Conservation (phyloP, 768 basidiomycete species). For the Lactarius trivialis region DNA sequence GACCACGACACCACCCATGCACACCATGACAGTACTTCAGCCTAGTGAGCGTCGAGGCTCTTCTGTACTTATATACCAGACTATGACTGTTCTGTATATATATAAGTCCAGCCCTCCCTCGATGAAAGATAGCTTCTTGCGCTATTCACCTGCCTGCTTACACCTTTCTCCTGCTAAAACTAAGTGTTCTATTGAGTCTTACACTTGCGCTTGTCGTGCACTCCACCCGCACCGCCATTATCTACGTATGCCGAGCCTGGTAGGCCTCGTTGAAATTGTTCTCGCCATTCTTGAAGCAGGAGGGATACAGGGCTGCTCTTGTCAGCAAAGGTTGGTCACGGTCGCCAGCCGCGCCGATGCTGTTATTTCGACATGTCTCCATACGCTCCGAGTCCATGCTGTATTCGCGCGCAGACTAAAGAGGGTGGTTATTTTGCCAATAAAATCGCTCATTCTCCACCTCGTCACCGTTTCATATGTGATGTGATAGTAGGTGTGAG, state of each 20-base stretch:
- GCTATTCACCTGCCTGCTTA: too few relatives aligned
- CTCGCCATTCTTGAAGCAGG: conserved; percentile 57
- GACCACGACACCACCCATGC: too few relatives aligned
- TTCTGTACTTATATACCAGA: too few relatives aligned
- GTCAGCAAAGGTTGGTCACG: conserved; percentile 66
- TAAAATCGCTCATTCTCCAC: not conserved
- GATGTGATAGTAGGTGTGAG: not conserved
- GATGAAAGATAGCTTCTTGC: too few relatives aligned
- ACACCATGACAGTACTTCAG: too few relatives aligned
- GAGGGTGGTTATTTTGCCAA: not conserved
- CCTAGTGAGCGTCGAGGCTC: too few relatives aligned
- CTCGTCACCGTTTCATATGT: not conserved
- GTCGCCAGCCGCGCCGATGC: conserved; percentile 50
- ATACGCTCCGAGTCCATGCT: conserved; percentile 40
- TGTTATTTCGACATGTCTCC: conserved; percentile 53
- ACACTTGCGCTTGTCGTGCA: too few relatives aligned
- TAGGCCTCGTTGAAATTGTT: conserved; percentile 44
- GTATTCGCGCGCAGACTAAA: too few relatives aligned
- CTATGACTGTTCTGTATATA: too few relatives aligned
- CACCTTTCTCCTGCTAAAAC: too few relatives aligned
- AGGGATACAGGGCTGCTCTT: conserved; percentile 41
- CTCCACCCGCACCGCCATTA: not conserved
- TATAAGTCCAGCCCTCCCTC: too few relatives aligned
- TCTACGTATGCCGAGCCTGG: not conserved
- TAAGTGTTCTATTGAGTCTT: too few relatives aligned